These are phyloP conservation scores for Phaseolus lunatus DNA, from an alignment of 306 rosid species.

Conservation along the genomic window DNA sequence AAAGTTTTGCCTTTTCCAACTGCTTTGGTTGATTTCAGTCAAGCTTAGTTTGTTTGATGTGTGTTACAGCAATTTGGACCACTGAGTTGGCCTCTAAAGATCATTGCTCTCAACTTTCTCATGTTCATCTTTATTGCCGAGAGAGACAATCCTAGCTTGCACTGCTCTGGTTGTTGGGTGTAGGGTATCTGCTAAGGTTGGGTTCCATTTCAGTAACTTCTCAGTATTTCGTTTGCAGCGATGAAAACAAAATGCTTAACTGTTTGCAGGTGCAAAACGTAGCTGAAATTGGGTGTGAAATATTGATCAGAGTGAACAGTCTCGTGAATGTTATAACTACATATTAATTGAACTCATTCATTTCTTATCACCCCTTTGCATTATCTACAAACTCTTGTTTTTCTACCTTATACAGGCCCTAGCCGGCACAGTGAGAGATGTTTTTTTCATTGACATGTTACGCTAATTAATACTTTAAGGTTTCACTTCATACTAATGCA, in stretches of 20 bases:
- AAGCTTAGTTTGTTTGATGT: constrained; percentile 29
- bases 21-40: not conserved
- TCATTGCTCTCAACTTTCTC: constrained; percentile 47
- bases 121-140: constrained; percentile 53
- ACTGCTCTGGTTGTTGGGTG: constrained; percentile 40
- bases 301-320: constrained; percentile 34
- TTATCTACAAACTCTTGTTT: constrained; percentile 30
- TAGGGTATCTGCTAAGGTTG: constrained; percentile 40
- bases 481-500: no score
- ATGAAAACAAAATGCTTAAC: constrained; percentile 16
- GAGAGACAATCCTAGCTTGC: constrained; percentile 16
- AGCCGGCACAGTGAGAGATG: constrained; percentile 40
- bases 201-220: constrained; percentile 21
- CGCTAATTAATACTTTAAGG: no score
- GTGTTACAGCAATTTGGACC: constrained; percentile 37
- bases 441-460: no score
- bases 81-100: not conserved
- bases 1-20: constrained; percentile 26
- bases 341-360: constrained; percentile 39
- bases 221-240: not conserved
- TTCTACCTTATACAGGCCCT: constrained; percentile 3
- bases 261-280: not conserved
- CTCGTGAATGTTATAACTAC: constrained; percentile 61
- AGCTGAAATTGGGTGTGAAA: constrained; percentile 17
- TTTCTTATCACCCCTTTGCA: constrained; percentile 11